Evolutionary conservation across 2,329 filamentous ascomycete genomes (phyloP).

Genomic region (Atkinsonella texensis): DNA sequence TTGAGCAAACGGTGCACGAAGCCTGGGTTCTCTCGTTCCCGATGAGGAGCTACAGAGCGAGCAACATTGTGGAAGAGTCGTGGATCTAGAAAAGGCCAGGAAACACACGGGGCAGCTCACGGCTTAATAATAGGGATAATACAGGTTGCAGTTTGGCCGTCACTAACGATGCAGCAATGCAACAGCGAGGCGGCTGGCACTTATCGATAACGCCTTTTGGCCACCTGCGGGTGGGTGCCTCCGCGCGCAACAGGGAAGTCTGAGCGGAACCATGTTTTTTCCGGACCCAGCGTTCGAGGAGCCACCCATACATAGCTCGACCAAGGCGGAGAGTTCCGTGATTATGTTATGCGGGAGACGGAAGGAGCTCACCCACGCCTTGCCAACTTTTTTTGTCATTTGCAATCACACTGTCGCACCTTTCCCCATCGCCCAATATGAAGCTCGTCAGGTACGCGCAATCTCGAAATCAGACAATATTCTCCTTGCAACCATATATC

Average conservation of each 20-base stretch:
- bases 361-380: neutral
- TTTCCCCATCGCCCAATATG: slow-evolving; percentile 47
- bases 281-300: neutral
- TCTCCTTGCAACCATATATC: neutral
- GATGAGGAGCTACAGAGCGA: neutral
- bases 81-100: neutral
- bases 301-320: neutral
- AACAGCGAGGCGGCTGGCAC: neutral
- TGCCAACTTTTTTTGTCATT: neutral
- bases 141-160: neutral
- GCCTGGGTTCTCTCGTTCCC: neutral
- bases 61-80: neutral
- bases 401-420: neutral
- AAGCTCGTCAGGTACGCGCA: slow-evolving; percentile 84
- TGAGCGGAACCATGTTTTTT: neutral
- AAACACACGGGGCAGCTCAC: neutral
- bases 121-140: neutral
- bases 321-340: neutral
- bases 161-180: neutral
- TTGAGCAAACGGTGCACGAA: neutral
- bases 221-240: neutral
- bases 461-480: neutral
- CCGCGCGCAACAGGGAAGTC: neutral
- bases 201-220: slow-evolving; percentile 5
- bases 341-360: neutral